Base-by-base conservation (phyloP, 345 rosid species). In the Eutrema japonicum region DNA sequence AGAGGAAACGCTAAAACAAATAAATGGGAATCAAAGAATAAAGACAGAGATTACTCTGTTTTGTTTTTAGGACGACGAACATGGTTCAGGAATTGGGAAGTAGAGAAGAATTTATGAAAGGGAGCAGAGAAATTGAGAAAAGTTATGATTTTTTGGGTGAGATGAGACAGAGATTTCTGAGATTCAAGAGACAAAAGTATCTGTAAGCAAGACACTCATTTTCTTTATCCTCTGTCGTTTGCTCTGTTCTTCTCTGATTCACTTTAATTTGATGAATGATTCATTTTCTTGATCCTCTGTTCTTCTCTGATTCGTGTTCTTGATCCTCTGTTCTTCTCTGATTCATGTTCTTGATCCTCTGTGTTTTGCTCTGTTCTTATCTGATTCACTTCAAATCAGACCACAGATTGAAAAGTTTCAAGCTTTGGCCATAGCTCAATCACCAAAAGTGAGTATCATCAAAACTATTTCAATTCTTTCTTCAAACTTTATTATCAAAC, bases 371-470 rank as follows among this genome's bases (percentile, higher is more conserved):
- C 26, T 22, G 26, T 22, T 22, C 26, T 22, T 22, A 1, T 22
- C 26, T 22, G 60, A 33, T 22, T 22, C 26, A 22, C 26, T 22
- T 22, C 2, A 22, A 46, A 22, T 36, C 86, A 91, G 96, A 75
- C 77, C 85, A 80, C 84, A 89, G 66, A 68, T 83, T 33, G 87
- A 89, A 71, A 83, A 84, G 77, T 91, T 82, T 84, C 84, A 77
- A 81, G 79, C 78, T 65, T 96, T 94, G 74, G 86, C 94, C 40
- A 62, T 80, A 77, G 84, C 84, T 79, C 95, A 94, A 84, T 76
- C 97, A 72, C 98, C 98, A 51, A 88, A 93, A 94, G 98, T 94
- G 45, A 68, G 6, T 2, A 29, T 66, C 22, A 30, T 40, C 4
- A 57, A 42, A 30, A 61, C 1, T 26, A 54, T 3, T 60, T 58